Conservation (phyloP, 768 basidiomycete genomes). For the Imleria badia region DNA sequence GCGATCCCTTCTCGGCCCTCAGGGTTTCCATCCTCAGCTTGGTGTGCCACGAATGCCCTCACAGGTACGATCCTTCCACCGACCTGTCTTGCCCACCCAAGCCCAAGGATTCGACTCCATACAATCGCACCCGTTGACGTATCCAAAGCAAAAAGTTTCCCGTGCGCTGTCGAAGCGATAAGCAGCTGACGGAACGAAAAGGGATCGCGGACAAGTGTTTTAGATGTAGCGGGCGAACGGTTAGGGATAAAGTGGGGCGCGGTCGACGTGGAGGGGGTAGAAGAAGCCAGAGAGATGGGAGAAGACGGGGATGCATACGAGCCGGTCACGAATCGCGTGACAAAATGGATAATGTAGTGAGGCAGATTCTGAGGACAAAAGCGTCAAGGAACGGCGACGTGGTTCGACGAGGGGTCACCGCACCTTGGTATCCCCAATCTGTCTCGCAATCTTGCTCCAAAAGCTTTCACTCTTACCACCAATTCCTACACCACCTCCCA, state of each 20-base stretch:
- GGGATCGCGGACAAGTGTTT: constrained; percentile 59
- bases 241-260: constrained; percentile 20
- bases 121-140: constrained; percentile 72
- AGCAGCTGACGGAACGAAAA: constrained; percentile 89
- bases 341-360: constrained; percentile 62
- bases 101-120: constrained; percentile 78
- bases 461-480: constrained; percentile 42
- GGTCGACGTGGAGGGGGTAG: constrained; percentile 1
- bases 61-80: constrained; percentile 58
- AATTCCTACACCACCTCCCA: constrained; percentile 8
- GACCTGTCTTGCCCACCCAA: constrained; percentile 61
- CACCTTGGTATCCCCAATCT: constrained; percentile 61
- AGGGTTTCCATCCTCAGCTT: not conserved
- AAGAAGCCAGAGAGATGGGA: constrained; percentile 25
- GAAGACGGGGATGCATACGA: constrained; percentile 53
- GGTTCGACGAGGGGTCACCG: not conserved
- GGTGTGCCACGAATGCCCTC: constrained; percentile 56
- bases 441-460: constrained; percentile 49
- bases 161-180: constrained; percentile 64
- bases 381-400: not conserved
- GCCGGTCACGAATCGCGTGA: constrained; percentile 68
- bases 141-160: constrained; percentile 82
- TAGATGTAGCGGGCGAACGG: constrained; percentile 31
- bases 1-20: constrained; percentile 49
- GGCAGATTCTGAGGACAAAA: constrained; percentile 59